phyloP scores from a whole-genome alignment of 495 filamentous ascomycete species.

The Tetracladium setigerum region DNA sequence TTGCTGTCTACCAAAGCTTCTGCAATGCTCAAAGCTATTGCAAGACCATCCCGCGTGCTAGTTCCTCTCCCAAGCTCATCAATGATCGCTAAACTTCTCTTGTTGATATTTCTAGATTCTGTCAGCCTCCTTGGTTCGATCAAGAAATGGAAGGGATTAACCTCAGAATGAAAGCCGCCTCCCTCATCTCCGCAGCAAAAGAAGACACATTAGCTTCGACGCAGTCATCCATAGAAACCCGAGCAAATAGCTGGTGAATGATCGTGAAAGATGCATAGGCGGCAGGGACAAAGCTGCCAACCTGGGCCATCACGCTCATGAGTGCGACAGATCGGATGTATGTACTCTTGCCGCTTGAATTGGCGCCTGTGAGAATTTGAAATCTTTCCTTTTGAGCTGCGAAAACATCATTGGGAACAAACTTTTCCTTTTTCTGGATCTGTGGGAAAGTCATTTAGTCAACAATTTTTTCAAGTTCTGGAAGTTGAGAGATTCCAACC shows the following conservation, averaged over 20 bases:
- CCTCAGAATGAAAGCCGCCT: slow-evolving; percentile 84
- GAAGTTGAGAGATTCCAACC: slow-evolving; percentile 32
- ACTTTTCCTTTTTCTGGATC: slow-evolving; percentile 41
- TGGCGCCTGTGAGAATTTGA: slow-evolving; percentile 92
- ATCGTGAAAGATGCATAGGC: slow-evolving; percentile 75
- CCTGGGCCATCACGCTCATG: slow-evolving; percentile 84
- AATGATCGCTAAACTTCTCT: slow-evolving; percentile 71
- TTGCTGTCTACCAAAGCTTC: slow-evolving; percentile 76
- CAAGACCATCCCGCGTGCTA: slow-evolving; percentile 78
- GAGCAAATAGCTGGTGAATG: slow-evolving; percentile 74
- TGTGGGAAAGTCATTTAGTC: slow-evolving; percentile 11
- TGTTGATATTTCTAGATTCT: slow-evolving; percentile 54
- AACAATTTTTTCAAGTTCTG: neutral
- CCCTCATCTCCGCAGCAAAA: slow-evolving; percentile 91
- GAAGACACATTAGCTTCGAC: slow-evolving; percentile 90
- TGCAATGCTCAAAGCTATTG: slow-evolving; percentile 81
- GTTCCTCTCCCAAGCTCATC: slow-evolving; percentile 94
- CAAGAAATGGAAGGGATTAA: slow-evolving; percentile 7
- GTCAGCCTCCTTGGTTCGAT: slow-evolving; percentile 32
- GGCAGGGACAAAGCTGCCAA: slow-evolving; percentile 87
- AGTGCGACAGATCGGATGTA: slow-evolving; percentile 86
- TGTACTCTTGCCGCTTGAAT: slow-evolving; percentile 98
- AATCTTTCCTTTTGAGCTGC: slow-evolving; percentile 70
- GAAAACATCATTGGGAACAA: slow-evolving; percentile 85
- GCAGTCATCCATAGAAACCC: slow-evolving; percentile 78